These are phyloP conservation scores for Phaeotremella fagi DNA, from an alignment of 768 basidiomycete species.

Conservation along the genomic window DNA sequence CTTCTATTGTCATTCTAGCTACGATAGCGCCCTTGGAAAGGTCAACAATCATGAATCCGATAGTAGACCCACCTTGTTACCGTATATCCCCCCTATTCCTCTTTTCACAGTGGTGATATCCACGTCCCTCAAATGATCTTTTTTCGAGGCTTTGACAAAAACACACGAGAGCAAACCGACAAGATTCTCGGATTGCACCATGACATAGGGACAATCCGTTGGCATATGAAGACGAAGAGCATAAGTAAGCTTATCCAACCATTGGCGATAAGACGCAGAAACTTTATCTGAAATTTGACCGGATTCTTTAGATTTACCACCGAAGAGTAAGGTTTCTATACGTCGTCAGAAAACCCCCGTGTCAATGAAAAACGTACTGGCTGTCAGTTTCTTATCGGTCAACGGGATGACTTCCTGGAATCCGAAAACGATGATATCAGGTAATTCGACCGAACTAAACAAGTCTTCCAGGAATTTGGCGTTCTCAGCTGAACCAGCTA, in stretches of 20 bases:
- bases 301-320: conserved; percentile 63
- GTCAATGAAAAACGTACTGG: conserved; percentile 52
- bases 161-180: conserved; percentile 76
- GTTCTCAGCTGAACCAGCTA: conserved; percentile 66
- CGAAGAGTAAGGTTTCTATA: conserved; percentile 73
- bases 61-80: conserved; percentile 71
- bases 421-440: conserved; percentile 88
- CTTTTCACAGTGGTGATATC: conserved; percentile 76
- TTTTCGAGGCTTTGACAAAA: conserved; percentile 65
- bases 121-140: conserved; percentile 59
- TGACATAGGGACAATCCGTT: conserved; percentile 67
- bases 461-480: conserved; percentile 72
- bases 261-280: conserved; percentile 76
- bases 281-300: conserved; percentile 71
- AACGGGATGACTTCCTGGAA: conserved; percentile 96
- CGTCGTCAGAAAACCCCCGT: background rate
- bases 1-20: conserved; percentile 79
- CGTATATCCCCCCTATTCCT: conserved; percentile 87
- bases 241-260: conserved; percentile 72
- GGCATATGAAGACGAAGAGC: conserved; percentile 74
- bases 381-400: conserved; percentile 85
- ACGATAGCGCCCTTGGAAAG: conserved; percentile 72
- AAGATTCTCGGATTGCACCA: conserved; percentile 78
- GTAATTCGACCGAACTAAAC: conserved; percentile 64
- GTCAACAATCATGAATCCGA: background rate